Percentiles rank a stretch among this genome's conserved stretches.
phyloP scores from a whole-genome alignment of 2,329 filamentous ascomycete species.

The Colletotrichum sp. region DNA sequence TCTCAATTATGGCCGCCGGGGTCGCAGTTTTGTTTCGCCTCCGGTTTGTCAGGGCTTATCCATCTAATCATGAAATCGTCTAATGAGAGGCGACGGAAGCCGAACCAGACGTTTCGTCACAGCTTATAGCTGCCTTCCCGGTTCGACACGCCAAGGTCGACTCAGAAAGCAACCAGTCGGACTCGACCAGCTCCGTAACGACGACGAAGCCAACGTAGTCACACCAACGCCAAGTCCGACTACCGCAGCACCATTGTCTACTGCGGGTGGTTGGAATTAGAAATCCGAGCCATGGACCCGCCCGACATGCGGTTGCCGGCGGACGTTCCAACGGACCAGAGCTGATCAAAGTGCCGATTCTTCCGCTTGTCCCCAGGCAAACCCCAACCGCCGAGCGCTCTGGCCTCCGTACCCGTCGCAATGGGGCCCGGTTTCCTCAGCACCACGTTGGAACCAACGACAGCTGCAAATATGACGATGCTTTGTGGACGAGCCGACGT shows the following conservation, averaged over 20 bases:
- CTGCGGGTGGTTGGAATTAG: background rate
- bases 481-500: background rate
- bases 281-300: background rate
- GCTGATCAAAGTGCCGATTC: background rate
- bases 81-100: background rate
- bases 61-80: background rate
- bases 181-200: background rate
- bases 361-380: background rate
- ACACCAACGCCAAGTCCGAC: background rate
- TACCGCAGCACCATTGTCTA: background rate
- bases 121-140: background rate
- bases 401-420: background rate
- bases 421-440: background rate
- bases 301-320: background rate
- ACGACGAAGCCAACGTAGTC: background rate
- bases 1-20: background rate
- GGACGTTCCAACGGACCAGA: background rate
- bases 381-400: background rate
- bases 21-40: slow-evolving; percentile 14
- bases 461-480: background rate
- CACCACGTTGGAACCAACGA: background rate
- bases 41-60: slow-evolving; percentile 15
- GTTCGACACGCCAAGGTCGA: background rate
- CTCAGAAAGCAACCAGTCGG: background rate
- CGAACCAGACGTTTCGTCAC: slow-evolving; percentile 2